Evolutionary conservation across 2,329 filamentous ascomycete species (phyloP).

Genomic region (Grosmannia serpens): DNA sequence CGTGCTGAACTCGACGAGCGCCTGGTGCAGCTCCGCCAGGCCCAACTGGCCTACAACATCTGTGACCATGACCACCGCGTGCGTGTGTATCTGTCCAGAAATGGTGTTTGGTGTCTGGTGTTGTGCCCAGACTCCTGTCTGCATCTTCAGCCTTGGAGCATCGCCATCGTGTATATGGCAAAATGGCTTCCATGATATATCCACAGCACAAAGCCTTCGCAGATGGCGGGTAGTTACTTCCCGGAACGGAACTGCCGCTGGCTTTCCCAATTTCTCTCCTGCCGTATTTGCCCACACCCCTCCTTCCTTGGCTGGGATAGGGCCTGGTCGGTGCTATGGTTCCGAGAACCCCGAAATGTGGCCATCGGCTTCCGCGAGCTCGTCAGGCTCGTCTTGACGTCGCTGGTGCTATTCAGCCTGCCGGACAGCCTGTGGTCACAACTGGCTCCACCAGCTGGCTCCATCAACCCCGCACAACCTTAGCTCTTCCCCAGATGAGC

Average conservation of each 20-base stretch:
- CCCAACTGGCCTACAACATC: slow-evolving; percentile 13
- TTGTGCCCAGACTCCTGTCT: neutral
- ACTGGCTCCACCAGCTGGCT: too few species aligned
- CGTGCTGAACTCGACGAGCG: slow-evolving; percentile 9
- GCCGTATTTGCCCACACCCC: neutral
- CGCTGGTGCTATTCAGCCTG: neutral
- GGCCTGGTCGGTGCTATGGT: neutral
- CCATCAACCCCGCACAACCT: neutral
- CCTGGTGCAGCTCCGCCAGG: slow-evolving; percentile 15
- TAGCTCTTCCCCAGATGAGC: neutral
- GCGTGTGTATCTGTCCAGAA: neutral
- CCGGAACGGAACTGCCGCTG: neutral
- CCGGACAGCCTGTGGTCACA: neutral
- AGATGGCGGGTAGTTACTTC: neutral
- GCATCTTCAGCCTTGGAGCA: too few species aligned
- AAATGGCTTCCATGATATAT: neutral
- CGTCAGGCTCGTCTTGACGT: neutral
- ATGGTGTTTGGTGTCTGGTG: neutral
- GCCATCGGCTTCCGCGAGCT: neutral
- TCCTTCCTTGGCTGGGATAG: neutral
- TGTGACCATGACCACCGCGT: slow-evolving; percentile 14
- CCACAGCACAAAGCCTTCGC: neutral
- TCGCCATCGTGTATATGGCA: too few species aligned
- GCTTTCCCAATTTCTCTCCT: neutral
- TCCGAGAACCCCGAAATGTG: neutral